Conservation (phyloP, 495 filamentous ascomycete species). For the Podospora pseudoanserina region DNA sequence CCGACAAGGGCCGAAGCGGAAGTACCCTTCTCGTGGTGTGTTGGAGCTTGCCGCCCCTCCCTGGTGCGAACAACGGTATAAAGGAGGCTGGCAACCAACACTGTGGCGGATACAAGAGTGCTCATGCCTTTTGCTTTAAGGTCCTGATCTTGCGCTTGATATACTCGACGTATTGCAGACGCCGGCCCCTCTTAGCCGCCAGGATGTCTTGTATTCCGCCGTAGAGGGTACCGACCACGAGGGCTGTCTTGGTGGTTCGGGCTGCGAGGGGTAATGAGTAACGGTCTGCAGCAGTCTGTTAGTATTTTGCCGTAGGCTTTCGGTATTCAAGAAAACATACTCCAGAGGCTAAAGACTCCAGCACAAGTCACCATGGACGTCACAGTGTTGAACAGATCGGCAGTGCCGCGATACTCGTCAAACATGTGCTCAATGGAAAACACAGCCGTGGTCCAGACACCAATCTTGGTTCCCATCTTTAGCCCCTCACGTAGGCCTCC, state of each 20-base stretch:
- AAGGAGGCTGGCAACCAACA: not conserved
- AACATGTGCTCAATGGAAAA: slow-evolving; percentile 78
- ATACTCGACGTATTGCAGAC: slow-evolving; percentile 68
- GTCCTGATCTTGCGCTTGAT: slow-evolving; percentile 37
- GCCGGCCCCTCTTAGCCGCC: slow-evolving; percentile 57
- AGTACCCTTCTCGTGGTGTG: not conserved
- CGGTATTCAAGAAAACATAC: slow-evolving; percentile 45
- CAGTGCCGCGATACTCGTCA: slow-evolving; percentile 65
- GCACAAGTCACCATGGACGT: slow-evolving; percentile 77
- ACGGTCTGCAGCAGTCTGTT: slow-evolving; percentile 54
- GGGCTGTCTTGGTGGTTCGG: slow-evolving; percentile 73
- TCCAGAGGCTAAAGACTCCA: slow-evolving; percentile 82
- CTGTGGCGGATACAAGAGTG: slow-evolving; percentile 39
- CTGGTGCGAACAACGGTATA: not conserved
- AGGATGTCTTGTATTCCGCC: slow-evolving; percentile 69
- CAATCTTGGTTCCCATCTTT: slow-evolving; percentile 68
- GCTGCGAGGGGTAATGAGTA: slow-evolving; percentile 80
- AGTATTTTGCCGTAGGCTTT: slow-evolving; percentile 8
- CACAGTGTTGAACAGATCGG: slow-evolving; percentile 72
- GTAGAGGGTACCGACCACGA: slow-evolving; percentile 73
- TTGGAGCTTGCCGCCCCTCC: not conserved
- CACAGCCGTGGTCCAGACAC: slow-evolving; percentile 63
- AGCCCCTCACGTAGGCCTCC: slow-evolving; percentile 74
- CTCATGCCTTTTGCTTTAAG: slow-evolving; percentile 6
- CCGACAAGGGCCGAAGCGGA: not conserved